These are phyloP conservation scores for Amphirosellinia nigrospora DNA, from an alignment of 495 filamentous ascomycete genomes.

Conservation along the genomic window DNA sequence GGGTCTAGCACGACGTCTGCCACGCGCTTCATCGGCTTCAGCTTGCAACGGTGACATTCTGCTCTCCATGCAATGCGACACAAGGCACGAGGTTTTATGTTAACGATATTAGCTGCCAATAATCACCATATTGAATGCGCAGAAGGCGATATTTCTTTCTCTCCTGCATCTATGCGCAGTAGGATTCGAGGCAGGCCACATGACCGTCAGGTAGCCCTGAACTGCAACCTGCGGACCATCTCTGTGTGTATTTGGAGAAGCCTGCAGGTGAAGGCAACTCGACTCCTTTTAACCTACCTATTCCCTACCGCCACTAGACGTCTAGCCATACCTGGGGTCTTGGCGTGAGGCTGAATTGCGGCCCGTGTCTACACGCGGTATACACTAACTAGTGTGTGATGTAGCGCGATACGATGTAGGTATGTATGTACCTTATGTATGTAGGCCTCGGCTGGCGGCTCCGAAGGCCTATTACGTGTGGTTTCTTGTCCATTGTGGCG, in stretches of 20 bases:
- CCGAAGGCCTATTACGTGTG: constrained; percentile 6
- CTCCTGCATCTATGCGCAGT: constrained; percentile 17
- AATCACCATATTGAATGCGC: neutral
- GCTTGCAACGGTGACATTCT: constrained; percentile 27
- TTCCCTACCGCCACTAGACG: neutral
- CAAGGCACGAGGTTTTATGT: constrained; percentile 18
- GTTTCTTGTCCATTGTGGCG: constrained; percentile 16
- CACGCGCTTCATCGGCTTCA: constrained; percentile 29
- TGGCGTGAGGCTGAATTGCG: constrained; percentile 23
- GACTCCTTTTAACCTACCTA: constrained; percentile 6
- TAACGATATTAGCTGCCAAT: constrained; percentile 7
- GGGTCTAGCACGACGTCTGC: constrained; percentile 19
- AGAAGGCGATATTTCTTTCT: neutral
- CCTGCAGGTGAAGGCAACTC: constrained; percentile 15
- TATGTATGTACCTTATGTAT: neutral
- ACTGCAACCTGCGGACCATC: constrained; percentile 25
- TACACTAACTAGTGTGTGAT: neutral
- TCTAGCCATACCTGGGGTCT: neutral
- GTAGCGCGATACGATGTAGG: neutral
- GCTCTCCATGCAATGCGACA: constrained; percentile 10
- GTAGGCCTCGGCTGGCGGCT: constrained; percentile 21
- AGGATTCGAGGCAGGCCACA: constrained; percentile 23
- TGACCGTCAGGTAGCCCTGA: constrained; percentile 25
- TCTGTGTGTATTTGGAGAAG: constrained; percentile 4
- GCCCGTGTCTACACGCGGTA: constrained; percentile 14